Evolutionary conservation across 176 grass and related monocot species (phyloP).

Genomic region (Neostapfia colusana): DNA sequence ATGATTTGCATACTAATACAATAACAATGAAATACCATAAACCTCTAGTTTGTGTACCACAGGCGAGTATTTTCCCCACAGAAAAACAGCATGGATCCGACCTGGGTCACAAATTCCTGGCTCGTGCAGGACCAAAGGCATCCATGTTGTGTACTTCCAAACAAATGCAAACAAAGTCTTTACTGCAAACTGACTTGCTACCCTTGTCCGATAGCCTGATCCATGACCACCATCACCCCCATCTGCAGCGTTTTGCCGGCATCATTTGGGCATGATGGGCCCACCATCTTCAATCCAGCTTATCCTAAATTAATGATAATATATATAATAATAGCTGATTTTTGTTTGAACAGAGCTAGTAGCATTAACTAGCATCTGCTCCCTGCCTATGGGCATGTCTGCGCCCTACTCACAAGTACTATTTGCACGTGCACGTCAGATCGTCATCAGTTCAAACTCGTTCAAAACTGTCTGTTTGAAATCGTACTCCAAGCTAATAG

Average conservation of each 20-base stretch:
- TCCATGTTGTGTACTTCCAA: slow-evolving; percentile 24
- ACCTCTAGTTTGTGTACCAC: not conserved
- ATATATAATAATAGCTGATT: not conserved
- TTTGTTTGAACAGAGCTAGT: slow-evolving; percentile 22
- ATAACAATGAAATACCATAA: not conserved
- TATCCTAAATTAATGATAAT: slow-evolving; percentile 25
- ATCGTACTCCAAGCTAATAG: not conserved
- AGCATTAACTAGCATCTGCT: not conserved
- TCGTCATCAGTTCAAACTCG: slow-evolving; percentile 22
- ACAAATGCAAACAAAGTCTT: slow-evolving; percentile 28
- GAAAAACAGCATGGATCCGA: not conserved
- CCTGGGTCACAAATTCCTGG: slow-evolving; percentile 27
- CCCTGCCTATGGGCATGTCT: slow-evolving; percentile 39
- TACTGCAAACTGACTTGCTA: slow-evolving; percentile 16
- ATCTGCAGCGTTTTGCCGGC: slow-evolving; percentile 32
- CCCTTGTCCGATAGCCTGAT: slow-evolving; percentile 32
- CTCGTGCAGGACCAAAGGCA: slow-evolving; percentile 28
- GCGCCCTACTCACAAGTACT: slow-evolving; percentile 9
- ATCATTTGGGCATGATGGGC: slow-evolving; percentile 38
- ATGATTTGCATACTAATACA: slow-evolving; percentile 8
- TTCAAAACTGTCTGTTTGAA: slow-evolving; percentile 39
- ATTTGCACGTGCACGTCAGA: slow-evolving; percentile 33
- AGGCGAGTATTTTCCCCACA: slow-evolving; percentile 19
- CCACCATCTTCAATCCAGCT: slow-evolving; percentile 1
- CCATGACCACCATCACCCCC: slow-evolving; percentile 1